Percentiles rank a stretch among this genome's conserved stretches.
Conservation (phyloP, 176 grass and related monocot species). For the Lolium perenne region DNA sequence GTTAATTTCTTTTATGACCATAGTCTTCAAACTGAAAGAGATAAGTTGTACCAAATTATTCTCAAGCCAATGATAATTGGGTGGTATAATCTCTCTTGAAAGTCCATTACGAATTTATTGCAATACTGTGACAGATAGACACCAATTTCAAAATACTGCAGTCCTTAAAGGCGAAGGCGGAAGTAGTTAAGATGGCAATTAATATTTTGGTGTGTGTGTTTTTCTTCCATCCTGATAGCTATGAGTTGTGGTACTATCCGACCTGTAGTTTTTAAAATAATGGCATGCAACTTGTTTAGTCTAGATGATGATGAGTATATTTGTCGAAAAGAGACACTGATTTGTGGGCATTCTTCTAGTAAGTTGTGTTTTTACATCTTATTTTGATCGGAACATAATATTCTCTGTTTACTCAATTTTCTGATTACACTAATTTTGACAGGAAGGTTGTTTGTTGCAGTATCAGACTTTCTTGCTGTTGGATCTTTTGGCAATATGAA, state of each 20-base stretch:
- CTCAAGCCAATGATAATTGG: not conserved
- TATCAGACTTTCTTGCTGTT: slow-evolving; percentile 65
- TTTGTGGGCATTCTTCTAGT: slow-evolving; percentile 30
- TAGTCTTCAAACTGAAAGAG: slow-evolving; percentile 38
- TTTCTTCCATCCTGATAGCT: slow-evolving; percentile 23
- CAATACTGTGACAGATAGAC: slow-evolving; percentile 4
- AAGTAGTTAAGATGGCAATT: slow-evolving; percentile 20
- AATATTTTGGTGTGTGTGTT: slow-evolving; percentile 38
- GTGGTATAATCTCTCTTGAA: slow-evolving; percentile 18
- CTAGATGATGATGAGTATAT: slow-evolving; percentile 17
- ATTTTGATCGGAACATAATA: slow-evolving; percentile 31
- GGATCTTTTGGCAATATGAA: slow-evolving; percentile 66
- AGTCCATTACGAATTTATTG: slow-evolving; percentile 19
- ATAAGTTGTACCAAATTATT: slow-evolving; percentile 20
- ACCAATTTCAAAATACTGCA: not conserved
- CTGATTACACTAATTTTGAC: slow-evolving; percentile 75
- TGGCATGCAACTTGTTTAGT: slow-evolving; percentile 26
- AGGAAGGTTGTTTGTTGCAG: slow-evolving; percentile 92
- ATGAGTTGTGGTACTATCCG: slow-evolving; percentile 24
- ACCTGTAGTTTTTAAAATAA: slow-evolving; percentile 16
- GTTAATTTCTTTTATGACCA: slow-evolving; percentile 31
- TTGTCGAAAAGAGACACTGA: slow-evolving; percentile 29
- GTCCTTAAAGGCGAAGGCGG: not conserved
- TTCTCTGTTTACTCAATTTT: slow-evolving; percentile 43
- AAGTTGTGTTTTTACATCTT: not conserved